Conservation (phyloP, 2,329 filamentous ascomycete genomes). For the Talaromyces atroroseus region DNA sequence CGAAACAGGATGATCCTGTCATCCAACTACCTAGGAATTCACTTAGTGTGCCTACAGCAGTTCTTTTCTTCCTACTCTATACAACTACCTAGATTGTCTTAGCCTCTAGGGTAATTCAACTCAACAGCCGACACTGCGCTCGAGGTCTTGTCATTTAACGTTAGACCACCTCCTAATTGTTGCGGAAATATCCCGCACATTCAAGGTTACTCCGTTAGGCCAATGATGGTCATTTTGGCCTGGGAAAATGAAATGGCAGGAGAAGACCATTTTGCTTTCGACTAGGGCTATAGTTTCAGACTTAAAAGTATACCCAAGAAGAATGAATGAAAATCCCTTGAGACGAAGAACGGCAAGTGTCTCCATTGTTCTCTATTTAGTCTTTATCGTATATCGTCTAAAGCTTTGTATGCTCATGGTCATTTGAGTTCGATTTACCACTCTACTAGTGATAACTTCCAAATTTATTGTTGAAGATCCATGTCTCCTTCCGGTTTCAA, state of each 20-base stretch:
- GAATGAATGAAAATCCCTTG: background rate
- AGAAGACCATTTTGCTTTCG: too few species aligned
- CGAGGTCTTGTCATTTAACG: background rate
- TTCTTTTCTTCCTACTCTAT: background rate
- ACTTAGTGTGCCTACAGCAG: background rate
- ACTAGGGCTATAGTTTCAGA: background rate
- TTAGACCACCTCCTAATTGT: background rate
- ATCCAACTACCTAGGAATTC: background rate
- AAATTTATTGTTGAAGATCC: too few species aligned
- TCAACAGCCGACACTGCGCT: background rate
- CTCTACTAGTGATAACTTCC: background rate
- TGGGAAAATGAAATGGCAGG: background rate
- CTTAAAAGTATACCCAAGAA: background rate
- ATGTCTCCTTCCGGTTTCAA: too few species aligned
- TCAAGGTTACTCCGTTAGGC: background rate
- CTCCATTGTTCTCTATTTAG: background rate
- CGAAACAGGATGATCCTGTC: background rate
- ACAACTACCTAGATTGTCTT: background rate
- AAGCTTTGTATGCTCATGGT: background rate
- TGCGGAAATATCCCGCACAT: background rate
- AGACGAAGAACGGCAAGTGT: background rate
- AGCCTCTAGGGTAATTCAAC: background rate
- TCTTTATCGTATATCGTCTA: background rate
- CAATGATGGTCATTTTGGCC: background rate
- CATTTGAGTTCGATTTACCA: background rate